Evolutionary conservation across 2,329 filamentous ascomycete species (phyloP).

Genomic region (Verticillium dahliae): DNA sequence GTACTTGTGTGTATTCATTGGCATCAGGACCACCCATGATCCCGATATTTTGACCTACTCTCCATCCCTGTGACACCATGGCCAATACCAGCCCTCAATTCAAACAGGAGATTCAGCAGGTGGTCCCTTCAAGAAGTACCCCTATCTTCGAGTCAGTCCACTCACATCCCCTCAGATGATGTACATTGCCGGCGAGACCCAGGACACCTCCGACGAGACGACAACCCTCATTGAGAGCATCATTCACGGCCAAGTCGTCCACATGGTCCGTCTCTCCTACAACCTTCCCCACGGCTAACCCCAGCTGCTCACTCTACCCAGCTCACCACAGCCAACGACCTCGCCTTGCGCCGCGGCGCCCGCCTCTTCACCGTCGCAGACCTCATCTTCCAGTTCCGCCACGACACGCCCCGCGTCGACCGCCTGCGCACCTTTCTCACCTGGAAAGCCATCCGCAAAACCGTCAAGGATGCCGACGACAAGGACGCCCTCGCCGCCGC

Average conservation of each 20-base stretch:
- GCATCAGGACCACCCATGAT: too few relatives aligned
- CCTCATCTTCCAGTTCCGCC: slow-evolving; percentile 16
- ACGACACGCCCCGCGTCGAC: slow-evolving; percentile 13
- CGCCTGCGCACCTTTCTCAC: slow-evolving; percentile 14
- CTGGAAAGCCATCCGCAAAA: slow-evolving; percentile 15
- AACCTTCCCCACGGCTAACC: not conserved
- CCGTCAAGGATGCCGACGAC: slow-evolving; percentile 12
- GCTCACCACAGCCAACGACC: slow-evolving; percentile 10
- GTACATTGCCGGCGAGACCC: slow-evolving; percentile 14
- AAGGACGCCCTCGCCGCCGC: slow-evolving; percentile 5
- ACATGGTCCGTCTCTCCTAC: slow-evolving; percentile 6
- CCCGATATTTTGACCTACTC: too few relatives aligned
- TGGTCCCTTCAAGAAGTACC: not conserved
- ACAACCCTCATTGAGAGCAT: slow-evolving; percentile 14
- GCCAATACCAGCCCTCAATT: slow-evolving; percentile 1
- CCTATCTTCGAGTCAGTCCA: not conserved
- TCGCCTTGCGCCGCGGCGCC: slow-evolving; percentile 14
- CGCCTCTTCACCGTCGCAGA: slow-evolving; percentile 14
- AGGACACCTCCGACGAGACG: slow-evolving; percentile 10
- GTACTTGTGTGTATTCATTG: too few relatives aligned
- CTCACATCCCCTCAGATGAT: slow-evolving; percentile 11
- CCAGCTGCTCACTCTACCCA: not conserved
- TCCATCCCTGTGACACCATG: not conserved
- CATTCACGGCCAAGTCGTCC: slow-evolving; percentile 11
- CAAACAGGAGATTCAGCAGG: slow-evolving; percentile 9